A percentile compares a stretch with the other conserved stretches of the same genome.
Evolutionary conservation across 805 yeast species (phyloP).

Genomic region (Cyberlindnera bimundalis): DNA sequence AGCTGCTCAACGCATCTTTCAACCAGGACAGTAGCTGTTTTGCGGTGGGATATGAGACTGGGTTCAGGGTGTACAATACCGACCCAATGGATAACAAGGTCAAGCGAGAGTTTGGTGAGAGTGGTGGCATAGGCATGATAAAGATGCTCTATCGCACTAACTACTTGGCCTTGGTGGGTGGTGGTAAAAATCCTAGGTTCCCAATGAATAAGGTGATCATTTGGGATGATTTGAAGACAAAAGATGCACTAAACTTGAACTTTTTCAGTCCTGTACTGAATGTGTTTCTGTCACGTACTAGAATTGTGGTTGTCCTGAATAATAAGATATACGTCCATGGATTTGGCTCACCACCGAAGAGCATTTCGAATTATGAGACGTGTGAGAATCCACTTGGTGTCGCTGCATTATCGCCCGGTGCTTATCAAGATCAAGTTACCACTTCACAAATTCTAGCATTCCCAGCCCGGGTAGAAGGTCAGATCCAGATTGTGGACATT

Average conservation of each 20-base stretch:
- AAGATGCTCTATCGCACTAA: conserved; percentile 89
- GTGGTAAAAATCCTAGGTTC: conserved; percentile 76
- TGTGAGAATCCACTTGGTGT: conserved; percentile 28
- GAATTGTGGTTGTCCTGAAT: conserved; percentile 69
- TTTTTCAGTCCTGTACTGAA: conserved; percentile 73
- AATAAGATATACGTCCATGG: conserved; percentile 72
- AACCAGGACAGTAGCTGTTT: conserved; percentile 92
- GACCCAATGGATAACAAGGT: conserved; percentile 83
- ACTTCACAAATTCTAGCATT: conserved; percentile 60
- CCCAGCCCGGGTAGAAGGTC: conserved; percentile 75
- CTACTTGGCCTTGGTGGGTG: conserved; percentile 86
- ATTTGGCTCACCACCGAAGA: conserved; percentile 75
- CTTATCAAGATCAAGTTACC: conserved; percentile 20
- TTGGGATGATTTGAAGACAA: conserved; percentile 88
- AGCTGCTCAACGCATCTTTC: conserved; percentile 38
- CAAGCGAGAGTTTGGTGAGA: conserved; percentile 45
- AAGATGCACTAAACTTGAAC: conserved; percentile 68
- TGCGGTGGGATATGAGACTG: conserved; percentile 74
- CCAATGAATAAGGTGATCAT: conserved; percentile 77
- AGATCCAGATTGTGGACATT: conserved; percentile 74
- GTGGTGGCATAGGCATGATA: conserved; percentile 65
- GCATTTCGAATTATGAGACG: conserved; percentile 36
- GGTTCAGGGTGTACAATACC: conserved; percentile 81
- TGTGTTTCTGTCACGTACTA: conserved; percentile 68
- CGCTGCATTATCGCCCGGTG: conserved; percentile 27